Evolutionary conservation across 306 rosid species (phyloP).

Genomic region (Hippophae tibetana): DNA sequence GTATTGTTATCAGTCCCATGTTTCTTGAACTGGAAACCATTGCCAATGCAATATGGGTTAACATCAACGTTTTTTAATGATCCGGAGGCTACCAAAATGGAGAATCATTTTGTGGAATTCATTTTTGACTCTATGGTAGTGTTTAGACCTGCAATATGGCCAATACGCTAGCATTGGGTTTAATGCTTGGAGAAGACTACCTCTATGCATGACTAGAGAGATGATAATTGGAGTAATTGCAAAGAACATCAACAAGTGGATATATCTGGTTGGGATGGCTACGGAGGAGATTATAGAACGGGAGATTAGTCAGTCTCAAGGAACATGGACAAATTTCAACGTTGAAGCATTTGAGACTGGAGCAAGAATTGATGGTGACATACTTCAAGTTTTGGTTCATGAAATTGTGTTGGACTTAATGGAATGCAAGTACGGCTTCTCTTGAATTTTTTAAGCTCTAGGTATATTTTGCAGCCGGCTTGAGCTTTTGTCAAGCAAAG

Average conservation of each 20-base stretch:
- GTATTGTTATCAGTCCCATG: slow-evolving; percentile 27
- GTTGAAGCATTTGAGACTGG: slow-evolving; percentile 69
- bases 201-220: slow-evolving; percentile 22
- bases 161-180: slow-evolving; percentile 38
- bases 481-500: no score
- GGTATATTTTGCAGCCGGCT: no score
- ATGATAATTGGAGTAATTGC: slow-evolving; percentile 38
- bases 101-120: slow-evolving; percentile 37
- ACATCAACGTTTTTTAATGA: slow-evolving; percentile 13
- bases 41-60: slow-evolving; percentile 25
- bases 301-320: slow-evolving; percentile 72
- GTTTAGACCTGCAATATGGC: slow-evolving; percentile 41
- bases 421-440: slow-evolving; percentile 18
- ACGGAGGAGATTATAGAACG: slow-evolving; percentile 66
- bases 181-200: slow-evolving; percentile 35
- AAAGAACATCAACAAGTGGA: slow-evolving; percentile 48
- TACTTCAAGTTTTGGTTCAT: slow-evolving; percentile 51
- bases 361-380: slow-evolving; percentile 37
- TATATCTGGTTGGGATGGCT: slow-evolving; percentile 42
- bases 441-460: no score
- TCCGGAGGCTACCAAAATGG: slow-evolving; percentile 23
- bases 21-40: slow-evolving; percentile 42
- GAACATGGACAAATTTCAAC: slow-evolving; percentile 66
- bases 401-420: slow-evolving; percentile 52
- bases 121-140: slow-evolving; percentile 51